Conservation (phyloP, 2,329 filamentous ascomycete species). For the Ilyonectria mors-panacis region DNA sequence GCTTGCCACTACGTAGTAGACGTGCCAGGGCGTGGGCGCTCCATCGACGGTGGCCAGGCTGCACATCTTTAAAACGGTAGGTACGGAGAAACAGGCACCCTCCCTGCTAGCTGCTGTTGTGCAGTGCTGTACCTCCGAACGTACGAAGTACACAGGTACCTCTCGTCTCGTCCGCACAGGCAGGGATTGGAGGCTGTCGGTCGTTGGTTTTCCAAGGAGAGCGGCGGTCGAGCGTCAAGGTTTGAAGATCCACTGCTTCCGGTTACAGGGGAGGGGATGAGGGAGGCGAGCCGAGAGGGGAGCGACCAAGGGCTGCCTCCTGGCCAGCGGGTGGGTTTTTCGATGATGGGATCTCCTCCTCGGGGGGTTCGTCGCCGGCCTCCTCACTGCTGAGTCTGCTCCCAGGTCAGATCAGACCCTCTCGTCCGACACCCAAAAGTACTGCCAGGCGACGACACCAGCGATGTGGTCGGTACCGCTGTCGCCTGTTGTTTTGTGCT, state of each 20-base stretch:
- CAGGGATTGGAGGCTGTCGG: constrained; percentile 23
- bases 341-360: constrained; percentile 11
- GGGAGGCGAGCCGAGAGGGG: constrained; percentile 33
- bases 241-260: constrained; percentile 45
- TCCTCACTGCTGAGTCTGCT: not conserved
- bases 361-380: constrained; percentile 3
- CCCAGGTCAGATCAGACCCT: not conserved
- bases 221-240: constrained; percentile 40
- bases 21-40: constrained; percentile 29
- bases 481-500: constrained; percentile 36
- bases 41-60: constrained; percentile 31
- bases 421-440: not conserved
- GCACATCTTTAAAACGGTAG: constrained; percentile 44
- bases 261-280: constrained; percentile 30
- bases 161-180: constrained; percentile 7
- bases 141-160: not conserved
- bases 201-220: constrained; percentile 28
- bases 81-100: constrained; percentile 7
- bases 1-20: no score
- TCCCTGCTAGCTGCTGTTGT: constrained; percentile 13
- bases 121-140: constrained; percentile 5
- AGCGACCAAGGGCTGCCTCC: constrained; percentile 27
- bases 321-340: constrained; percentile 19
- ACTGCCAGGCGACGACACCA: constrained; percentile 8
- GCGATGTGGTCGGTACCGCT: constrained; percentile 26